Evolutionary conservation across 768 basidiomycete species (phyloP), one percentile per base, ranked within the genome.

Genomic region (Trametes sanguinea): DNA sequence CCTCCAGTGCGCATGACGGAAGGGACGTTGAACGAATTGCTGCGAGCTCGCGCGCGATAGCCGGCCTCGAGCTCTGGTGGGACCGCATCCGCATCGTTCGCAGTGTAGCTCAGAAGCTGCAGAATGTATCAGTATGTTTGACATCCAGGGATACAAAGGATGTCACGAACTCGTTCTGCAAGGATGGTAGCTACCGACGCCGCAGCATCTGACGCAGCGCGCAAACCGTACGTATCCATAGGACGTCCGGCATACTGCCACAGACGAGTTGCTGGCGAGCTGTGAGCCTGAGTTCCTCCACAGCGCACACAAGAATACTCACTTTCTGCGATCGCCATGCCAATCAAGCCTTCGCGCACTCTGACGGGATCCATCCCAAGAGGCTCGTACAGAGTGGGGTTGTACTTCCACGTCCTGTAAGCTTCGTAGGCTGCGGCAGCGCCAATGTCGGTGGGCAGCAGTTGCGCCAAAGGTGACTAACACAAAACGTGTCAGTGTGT

Each of bases 381-480:
- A 22, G 84, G 82, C 51, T 83, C 81, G 57, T 85, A 83, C 44
- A 87, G 77, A 33, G 62, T 45, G 3, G 73, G 76, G 40, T 63
- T 63, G 65, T 85, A 82, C 51, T 83, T 83, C 83, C 86, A 88
- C 35, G 81, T 80, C 16, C 88, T 80, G 72, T 87, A 86, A 0
- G 88, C 88, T 71, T 91, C 89, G 69, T 89, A 91, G 1, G 87
- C 89, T 7, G 89, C 89, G 2, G 90, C 90, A 64, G 87, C 83
- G 0, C 90, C 90, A 11, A 92, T 80, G 61, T 90, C 87, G 16
- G 73, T 67, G 0, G 89, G 85, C 8, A 77, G 70, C 74, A 90
- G 76, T 46, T 75, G 72, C 55, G 71, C 73, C 14, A 86, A 70
- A 56, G 84, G n/a, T n/a, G n/a, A n/a, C n/a, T n/a, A n/a, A n/a